Conservation (phyloP, 2,329 filamentous ascomycete genomes). For the Emydomyces testavorans region DNA sequence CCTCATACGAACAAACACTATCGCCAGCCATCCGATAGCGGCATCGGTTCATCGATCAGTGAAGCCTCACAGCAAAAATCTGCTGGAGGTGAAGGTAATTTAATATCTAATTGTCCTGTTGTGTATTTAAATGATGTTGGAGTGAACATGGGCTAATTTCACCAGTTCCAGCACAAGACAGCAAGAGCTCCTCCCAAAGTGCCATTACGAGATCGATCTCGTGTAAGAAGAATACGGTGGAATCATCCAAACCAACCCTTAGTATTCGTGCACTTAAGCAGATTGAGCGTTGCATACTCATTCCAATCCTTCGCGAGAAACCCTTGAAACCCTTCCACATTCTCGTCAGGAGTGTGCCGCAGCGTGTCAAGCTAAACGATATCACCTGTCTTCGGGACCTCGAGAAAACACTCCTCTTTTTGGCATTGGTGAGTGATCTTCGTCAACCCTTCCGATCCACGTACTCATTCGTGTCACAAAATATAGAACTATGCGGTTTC, state of each 20-base stretch:
- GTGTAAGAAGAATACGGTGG: slow-evolving; percentile 34
- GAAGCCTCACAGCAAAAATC: slow-evolving; percentile 43
- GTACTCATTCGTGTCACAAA: slow-evolving; percentile 34
- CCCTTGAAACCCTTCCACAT: slow-evolving; percentile 68
- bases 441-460: slow-evolving; percentile 22
- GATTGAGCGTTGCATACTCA: slow-evolving; percentile 68
- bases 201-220: slow-evolving; percentile 53
- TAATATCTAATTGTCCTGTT: not conserved
- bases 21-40: slow-evolving; percentile 57
- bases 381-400: slow-evolving; percentile 87
- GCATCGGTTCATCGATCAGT: slow-evolving; percentile 69
- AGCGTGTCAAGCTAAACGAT: slow-evolving; percentile 68
- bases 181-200: slow-evolving; percentile 20
- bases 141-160: not conserved
- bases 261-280: slow-evolving; percentile 59
- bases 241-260: slow-evolving; percentile 48
- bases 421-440: slow-evolving; percentile 78
- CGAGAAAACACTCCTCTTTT: slow-evolving; percentile 83
- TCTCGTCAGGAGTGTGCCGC: slow-evolving; percentile 65
- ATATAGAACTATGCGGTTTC: slow-evolving; percentile 59
- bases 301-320: slow-evolving; percentile 62
- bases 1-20: slow-evolving; percentile 44
- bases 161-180: not conserved
- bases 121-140: not conserved
- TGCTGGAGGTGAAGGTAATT: slow-evolving; percentile 25